Evolutionary conservation across 116 monocot genomes (phyloP), one percentile per base, ranked within the genome.

Genomic region (Cymodocea nodosa): DNA sequence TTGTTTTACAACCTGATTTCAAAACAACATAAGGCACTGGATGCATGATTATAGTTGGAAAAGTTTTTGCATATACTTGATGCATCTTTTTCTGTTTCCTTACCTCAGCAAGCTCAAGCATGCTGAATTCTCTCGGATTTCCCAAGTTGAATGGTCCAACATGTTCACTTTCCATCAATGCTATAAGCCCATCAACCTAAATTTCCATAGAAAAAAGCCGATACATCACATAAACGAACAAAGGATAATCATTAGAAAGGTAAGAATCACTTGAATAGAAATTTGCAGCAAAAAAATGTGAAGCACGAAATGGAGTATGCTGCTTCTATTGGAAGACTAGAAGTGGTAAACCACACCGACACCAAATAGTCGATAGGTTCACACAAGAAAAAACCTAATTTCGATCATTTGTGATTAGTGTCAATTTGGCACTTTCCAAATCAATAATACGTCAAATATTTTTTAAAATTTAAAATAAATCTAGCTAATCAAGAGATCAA

Each of bases 141-240:
- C 93, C 93, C 59, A 93, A 72, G 73, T 93, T 93, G 81, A 93
- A 93, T 10, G 93, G 89, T 20, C 94, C 94, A 49, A 87, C 75
- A 49, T 94, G 89, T 8, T 95, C 90, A 24, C 81, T 71, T 70
- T 95, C 90, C 94, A 95, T 95, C 20, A 95, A 70, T 30, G 87
- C 75, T 22, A 87, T 74, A 71, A 95, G 65, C 23, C 90, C 90
- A 62, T 82, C 81, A 80, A 90, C 90, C 94, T 95, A 59, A 44
- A 44, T 44, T 44, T 12, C 9, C 44, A 10, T 44, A 44, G 44
- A 10, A 44, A 44, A 30, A 44, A 44, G 44, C 6, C 44, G 24
- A 20, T 10, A 58, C 10, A 14, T 12, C 0, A 24, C 17, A 15
- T 16, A 59, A 11, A 4, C 23, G 17, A 19, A 53, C 5, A 17